Base-by-base conservation (phyloP, 768 basidiomycete species). In the Thelephora ganbajun region DNA sequence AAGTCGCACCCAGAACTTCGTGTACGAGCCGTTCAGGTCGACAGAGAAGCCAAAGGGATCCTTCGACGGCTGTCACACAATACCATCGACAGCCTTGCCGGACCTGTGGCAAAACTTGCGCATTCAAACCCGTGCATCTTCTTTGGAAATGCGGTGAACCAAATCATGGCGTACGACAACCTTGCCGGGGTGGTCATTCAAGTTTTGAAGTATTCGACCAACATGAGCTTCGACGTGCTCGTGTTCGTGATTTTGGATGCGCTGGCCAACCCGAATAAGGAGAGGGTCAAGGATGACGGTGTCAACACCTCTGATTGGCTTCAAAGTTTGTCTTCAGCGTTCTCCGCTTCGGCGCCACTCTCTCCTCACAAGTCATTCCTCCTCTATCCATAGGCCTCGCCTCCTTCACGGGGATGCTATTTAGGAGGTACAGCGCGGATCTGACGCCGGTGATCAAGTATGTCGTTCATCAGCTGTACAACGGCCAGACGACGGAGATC, bases 91-190 rank as follows among this genome's bases (percentile, higher is more conserved):
- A 72, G 83, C 2, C 73, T 96, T 12, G 83, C 91, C 23, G 83
- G 93, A 16, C 76, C 83, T 2, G 79, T 98, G 20, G 93, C 89
- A 11, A 97, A 98, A 64, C 66, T 94, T 47, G 89, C 89, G 12
- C 92, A 98, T 61, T 84, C 87, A 14, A 96, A 98, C 58, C 96
- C 96, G 4, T 83, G 80, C 55, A 81, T 93, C 44, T 78, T 98
- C 56, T 98, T 97, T 68, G 60, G 75, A 19, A 85, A 87, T 51
- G 89, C 86, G 0, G 80, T 99, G 43, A 81, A 83, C 54, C 96
- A 98, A 63, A 85, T 97, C 49, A 90, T 91, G 83, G 82, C 88
- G 12, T 99, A 99, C 58, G 88, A 94, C 59, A 99, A 98, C 63
- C 65, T 96, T 46, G 89, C 88, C 9, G 74, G 73, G 36, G 88